Conservation (phyloP, 805 yeast genomes). For the Suhomyces prunicola region DNA sequence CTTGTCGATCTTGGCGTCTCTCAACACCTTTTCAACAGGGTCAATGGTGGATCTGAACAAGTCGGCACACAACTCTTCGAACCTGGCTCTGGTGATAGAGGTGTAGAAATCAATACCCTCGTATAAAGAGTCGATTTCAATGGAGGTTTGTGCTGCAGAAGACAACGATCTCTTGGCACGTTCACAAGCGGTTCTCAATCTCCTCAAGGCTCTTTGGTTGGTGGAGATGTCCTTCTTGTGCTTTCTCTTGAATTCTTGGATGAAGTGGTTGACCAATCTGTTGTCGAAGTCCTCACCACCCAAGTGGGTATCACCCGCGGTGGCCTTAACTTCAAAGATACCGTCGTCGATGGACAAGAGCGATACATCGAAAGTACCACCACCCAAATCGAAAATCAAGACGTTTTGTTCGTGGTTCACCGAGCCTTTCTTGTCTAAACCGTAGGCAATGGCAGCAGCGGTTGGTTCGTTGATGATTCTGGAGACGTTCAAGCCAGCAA, state of each 20-base stretch:
- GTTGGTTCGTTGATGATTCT: constrained; percentile 45
- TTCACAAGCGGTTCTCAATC: constrained; percentile 96
- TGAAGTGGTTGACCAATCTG: constrained; percentile 83
- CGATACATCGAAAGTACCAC: constrained; percentile 96
- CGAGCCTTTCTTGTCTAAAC: constrained; percentile 44
- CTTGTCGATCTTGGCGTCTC: constrained; percentile 87
- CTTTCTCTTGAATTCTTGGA: constrained; percentile 93
- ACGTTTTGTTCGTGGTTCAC: constrained; percentile 78
- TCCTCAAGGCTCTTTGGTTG: constrained; percentile 84
- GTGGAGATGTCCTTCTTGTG: constrained; percentile 77
- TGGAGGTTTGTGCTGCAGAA: constrained; percentile 91
- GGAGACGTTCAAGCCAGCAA: constrained; percentile 45
- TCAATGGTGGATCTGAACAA: constrained; percentile 91
- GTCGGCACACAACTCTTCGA: constrained; percentile 92
- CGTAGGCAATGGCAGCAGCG: constrained; percentile 46
- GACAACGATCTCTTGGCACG: constrained; percentile 97
- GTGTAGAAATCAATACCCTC: constrained; percentile 96
- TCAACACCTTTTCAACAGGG: constrained; percentile 93
- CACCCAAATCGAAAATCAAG: constrained; percentile 92
- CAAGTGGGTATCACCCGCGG: constrained; percentile 95
- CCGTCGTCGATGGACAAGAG: constrained; percentile 85
- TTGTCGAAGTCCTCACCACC: constrained; percentile 97
- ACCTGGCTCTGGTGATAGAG: constrained; percentile 94
- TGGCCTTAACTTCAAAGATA: constrained; percentile 88
- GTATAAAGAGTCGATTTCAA: constrained; percentile 91